Evolutionary conservation across 345 rosid species (phyloP).

Genomic region (Acer yangbiense): DNA sequence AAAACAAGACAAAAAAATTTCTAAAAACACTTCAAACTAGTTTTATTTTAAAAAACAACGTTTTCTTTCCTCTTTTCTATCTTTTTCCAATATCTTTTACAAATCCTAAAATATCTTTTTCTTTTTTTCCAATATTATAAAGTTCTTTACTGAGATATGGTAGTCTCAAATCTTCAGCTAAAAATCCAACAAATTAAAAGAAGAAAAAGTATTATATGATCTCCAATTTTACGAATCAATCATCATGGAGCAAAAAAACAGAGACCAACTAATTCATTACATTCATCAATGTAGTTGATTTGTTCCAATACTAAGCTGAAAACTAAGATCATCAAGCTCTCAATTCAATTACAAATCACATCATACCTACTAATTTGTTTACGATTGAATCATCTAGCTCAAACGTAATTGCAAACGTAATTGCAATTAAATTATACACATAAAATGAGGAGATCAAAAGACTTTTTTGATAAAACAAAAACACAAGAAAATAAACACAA

Average conservation of each 20-base stretch:
- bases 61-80: no score
- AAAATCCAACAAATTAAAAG: no score
- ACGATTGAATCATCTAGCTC: neutral
- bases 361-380: neutral
- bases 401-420: neutral
- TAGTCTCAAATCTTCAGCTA: no score
- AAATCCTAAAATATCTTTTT: no score
- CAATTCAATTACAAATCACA: conserved; percentile 7
- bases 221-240: neutral
- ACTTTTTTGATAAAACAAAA: neutral
- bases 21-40: no score
- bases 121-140: no score
- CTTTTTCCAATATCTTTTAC: no score
- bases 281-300: neutral
- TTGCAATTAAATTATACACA: neutral
- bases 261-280: neutral
- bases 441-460: neutral
- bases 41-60: no score
- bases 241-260: neutral
- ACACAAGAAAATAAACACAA: conserved; percentile 12
- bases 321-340: conserved; percentile 11
- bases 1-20: no score
- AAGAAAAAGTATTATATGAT: no score
- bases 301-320: neutral
- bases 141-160: no score